Evolutionary conservation across 208 protist genomes (phyloP).

Genomic region (Porcisia hertigi): DNA sequence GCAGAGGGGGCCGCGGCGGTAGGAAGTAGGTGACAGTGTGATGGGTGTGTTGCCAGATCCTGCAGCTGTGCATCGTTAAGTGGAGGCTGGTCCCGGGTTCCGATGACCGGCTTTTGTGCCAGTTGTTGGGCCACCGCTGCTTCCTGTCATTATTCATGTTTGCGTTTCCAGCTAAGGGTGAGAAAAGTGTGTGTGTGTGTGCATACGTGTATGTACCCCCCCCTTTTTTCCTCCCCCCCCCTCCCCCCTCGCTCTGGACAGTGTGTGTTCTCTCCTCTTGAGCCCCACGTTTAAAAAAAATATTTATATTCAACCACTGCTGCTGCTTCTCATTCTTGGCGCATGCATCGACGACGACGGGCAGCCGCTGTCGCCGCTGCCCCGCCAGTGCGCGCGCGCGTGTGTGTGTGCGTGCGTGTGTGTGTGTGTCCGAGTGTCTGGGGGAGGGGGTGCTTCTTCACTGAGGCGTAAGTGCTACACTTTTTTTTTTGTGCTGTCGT

Average conservation of each 20-base stretch:
- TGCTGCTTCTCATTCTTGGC: not conserved
- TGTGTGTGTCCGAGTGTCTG: not conserved
- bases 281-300: too few relatives aligned
- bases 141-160: too few relatives aligned
- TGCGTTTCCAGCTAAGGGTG: not conserved
- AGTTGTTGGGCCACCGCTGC: not conserved
- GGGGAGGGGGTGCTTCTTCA: not conserved
- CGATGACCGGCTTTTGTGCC: not conserved
- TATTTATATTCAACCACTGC: not conserved
- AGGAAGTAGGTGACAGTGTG: not conserved
- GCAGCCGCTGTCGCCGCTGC: too few relatives aligned
- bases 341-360: too few relatives aligned
- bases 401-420: not conserved
- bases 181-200: too few relatives aligned
- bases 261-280: too few relatives aligned
- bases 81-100: not conserved
- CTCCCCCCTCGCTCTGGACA: too few relatives aligned
- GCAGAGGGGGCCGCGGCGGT: slow-evolving; percentile 21
- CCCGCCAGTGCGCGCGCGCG: too few relatives aligned
- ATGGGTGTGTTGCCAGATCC: not conserved
- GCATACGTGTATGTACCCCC: too few relatives aligned
- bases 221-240: not conserved
- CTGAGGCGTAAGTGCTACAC: not conserved
- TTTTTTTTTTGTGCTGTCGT: not conserved
- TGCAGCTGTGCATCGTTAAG: not conserved